A percentile compares a stretch with the other conserved stretches of the same genome.
These are phyloP conservation scores for Saccharomyces hybrid DNA, from an alignment of 1,139 yeast species.

Conservation along the genomic window DNA sequence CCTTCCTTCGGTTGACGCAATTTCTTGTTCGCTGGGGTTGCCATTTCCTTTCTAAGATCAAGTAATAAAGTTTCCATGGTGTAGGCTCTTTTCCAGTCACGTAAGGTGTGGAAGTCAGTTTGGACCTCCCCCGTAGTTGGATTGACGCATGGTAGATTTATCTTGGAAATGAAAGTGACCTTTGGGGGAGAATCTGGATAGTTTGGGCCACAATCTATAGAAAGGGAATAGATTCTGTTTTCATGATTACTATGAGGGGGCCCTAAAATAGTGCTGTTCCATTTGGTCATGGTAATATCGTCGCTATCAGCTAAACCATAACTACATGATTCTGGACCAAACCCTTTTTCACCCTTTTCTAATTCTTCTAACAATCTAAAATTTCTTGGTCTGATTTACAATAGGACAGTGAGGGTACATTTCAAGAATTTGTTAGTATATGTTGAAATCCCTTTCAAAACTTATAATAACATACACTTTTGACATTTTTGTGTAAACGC, in stretches of 20 bases:
- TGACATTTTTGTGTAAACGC: slow-evolving; percentile 27
- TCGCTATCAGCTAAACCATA: slow-evolving; percentile 85
- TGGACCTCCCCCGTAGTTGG: slow-evolving; percentile 56
- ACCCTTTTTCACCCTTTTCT: slow-evolving; percentile 96
- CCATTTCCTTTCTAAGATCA: slow-evolving; percentile 87
- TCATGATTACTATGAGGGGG: slow-evolving; percentile 95
- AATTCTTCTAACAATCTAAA: slow-evolving; percentile 90
- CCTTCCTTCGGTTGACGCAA: slow-evolving; percentile 92
- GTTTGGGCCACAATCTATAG: slow-evolving; percentile 69
- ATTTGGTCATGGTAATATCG: slow-evolving; percentile 83
- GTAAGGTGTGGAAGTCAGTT: slow-evolving; percentile 58
- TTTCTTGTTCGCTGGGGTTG: slow-evolving; percentile 72
- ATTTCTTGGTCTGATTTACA: slow-evolving; percentile 67
- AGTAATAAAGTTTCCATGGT: slow-evolving; percentile 88
- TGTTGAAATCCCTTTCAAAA: background rate
- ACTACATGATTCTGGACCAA: slow-evolving; percentile 94
- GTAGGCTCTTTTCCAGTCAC: slow-evolving; percentile 79
- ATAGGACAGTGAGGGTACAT: background rate
- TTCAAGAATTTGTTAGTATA: slow-evolving; percentile 3
- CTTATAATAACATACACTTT: slow-evolving; percentile 33
- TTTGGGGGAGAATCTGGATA: slow-evolving; percentile 89
- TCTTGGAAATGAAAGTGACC: slow-evolving; percentile 70
- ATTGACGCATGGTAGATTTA: slow-evolving; percentile 88
- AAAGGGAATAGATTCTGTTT: slow-evolving; percentile 82
- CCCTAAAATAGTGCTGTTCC: slow-evolving; percentile 96